Base-by-base conservation (phyloP, 192 early-diverging fungal genomes). In the Pilaira anomala region DNA sequence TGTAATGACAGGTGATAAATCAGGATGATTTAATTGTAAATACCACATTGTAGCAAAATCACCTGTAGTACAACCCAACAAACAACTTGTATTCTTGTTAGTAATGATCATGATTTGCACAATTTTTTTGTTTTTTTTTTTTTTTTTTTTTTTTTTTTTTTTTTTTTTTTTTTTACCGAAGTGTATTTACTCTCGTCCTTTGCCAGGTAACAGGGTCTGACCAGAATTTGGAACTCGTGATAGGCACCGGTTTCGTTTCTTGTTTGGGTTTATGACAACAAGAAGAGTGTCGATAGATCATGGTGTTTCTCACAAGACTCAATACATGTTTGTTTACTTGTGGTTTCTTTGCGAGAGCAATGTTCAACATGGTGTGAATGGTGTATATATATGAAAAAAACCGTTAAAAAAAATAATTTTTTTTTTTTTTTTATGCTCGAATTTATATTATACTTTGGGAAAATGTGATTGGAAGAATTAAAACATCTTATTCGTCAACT, bases 31-130 rank as follows among this genome's bases (percentile, higher is more conserved):
- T 0, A 70, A 58, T 52, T 83, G 82, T 7, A 83, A 58, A 55
- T 83, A 83, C 64, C 76, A 81, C 44, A 83, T 71, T 29, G 75
- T 69, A n/a, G 69, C 58, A 63, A 83, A 71, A 56, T 83, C 82
- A 2, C 82, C 82, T 12, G 62, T 36, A 12, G 82, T 79, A 59
- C 82, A 83, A 13, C 82, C 82, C 19, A 83, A 41, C 36, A 83
- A 54, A 51, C 82, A 83, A n/a, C 82, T 72, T 22, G n/a, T 46
- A 18, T 19, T n/a, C 14, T 46, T 18, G 6, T 36, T 18, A 3
- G 4, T 5, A 36, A n/a, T n/a, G n/a, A n/a, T n/a, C n/a, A n/a
- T n/a, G n/a, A n/a, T n/a, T n/a, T n/a, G n/a, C n/a, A n/a, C n/a
- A n/a, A n/a, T n/a, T n/a, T n/a, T n/a, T n/a, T n/a, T n/a, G n/a